Evolutionary conservation across 148 eudicot genomes (phyloP), one percentile per base, ranked within the genome.

Genomic region (Arbutus unedo): DNA sequence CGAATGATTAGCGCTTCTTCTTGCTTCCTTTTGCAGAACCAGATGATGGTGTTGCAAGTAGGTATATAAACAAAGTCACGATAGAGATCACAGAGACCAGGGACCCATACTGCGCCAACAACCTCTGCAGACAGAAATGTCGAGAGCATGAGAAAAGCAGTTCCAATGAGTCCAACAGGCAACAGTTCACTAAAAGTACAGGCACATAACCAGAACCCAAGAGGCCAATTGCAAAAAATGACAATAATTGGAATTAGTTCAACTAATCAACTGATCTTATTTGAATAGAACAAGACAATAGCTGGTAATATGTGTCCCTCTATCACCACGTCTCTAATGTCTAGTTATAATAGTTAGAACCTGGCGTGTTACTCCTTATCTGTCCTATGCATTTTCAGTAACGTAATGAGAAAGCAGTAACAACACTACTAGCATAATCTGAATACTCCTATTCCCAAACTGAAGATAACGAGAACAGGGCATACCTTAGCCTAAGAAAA

Each of bases 61-160:
- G 87, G 92, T 84, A 92, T 57, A 95, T 84, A 49, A 95, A 93
- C 82, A 95, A 75, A 45, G 84, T 82, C 83, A 95, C 98, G 6
- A 93, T 72, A 19, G 91, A 85, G 76, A 89, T 82, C 59, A 92
- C 97, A 4, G 98, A 92, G 48, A 93, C 87, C 67, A 91, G 81
- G 76, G 97, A 89, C n/a, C 98, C 98, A 23, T 95, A 95, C 77
- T 95, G 90, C n/a, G 87, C 93, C 90, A 95, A 86, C 87, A 95
- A 82, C 74, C 88, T 93, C 98, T 95, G 97, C 90, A 90, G 68
- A 82, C 19, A 62, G 68, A 81, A 49, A 60, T 68, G 53, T 77
- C 0, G 47, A 74, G 18, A 57, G 48, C 23, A 3, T 71, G 55
- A 74, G 41, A 51, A 6, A 55, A 48, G 54, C n/a, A 82, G 48